Evolutionary conservation across 768 basidiomycete species (phyloP).

Genomic region (Amanita inopinata): DNA sequence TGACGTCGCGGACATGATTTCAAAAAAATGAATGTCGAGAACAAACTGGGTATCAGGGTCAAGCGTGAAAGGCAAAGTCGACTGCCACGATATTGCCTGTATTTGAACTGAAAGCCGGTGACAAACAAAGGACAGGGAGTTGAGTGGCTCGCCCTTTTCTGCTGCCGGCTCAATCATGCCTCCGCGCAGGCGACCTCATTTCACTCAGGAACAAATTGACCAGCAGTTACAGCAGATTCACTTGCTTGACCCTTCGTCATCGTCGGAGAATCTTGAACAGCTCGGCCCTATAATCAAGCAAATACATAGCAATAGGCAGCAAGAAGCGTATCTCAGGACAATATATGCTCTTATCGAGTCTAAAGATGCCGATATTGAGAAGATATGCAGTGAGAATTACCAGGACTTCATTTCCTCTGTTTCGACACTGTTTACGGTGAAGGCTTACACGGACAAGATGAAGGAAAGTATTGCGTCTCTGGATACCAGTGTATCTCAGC

Average conservation of each 20-base stretch:
- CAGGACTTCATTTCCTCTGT: slow-evolving; percentile 97
- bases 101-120: too few species aligned
- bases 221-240: slow-evolving; percentile 89
- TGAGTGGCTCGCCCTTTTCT: slow-evolving; percentile 4
- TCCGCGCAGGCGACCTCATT: slow-evolving; percentile 64
- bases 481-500: slow-evolving; percentile 80
- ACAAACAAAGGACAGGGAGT: too few species aligned
- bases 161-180: slow-evolving; percentile 44
- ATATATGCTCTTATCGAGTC: slow-evolving; percentile 83
- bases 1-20: slow-evolving; percentile 1
- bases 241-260: slow-evolving; percentile 77
- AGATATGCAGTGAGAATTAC: slow-evolving; percentile 92
- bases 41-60: slow-evolving; percentile 1
- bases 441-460: slow-evolving; percentile 92
- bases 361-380: slow-evolving; percentile 94
- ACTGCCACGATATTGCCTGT: too few species aligned
- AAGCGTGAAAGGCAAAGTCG: too few species aligned
- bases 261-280: slow-evolving; percentile 91
- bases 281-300: slow-evolving; percentile 93
- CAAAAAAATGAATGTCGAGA: background rate
- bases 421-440: slow-evolving; percentile 90
- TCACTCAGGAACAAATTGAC: slow-evolving; percentile 79
- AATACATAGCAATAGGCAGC: slow-evolving; percentile 79
- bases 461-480: slow-evolving; percentile 85
- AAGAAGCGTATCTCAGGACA: slow-evolving; percentile 82